Conservation (phyloP, 2,329 filamentous ascomycete genomes). For the Curvularia sp. region DNA sequence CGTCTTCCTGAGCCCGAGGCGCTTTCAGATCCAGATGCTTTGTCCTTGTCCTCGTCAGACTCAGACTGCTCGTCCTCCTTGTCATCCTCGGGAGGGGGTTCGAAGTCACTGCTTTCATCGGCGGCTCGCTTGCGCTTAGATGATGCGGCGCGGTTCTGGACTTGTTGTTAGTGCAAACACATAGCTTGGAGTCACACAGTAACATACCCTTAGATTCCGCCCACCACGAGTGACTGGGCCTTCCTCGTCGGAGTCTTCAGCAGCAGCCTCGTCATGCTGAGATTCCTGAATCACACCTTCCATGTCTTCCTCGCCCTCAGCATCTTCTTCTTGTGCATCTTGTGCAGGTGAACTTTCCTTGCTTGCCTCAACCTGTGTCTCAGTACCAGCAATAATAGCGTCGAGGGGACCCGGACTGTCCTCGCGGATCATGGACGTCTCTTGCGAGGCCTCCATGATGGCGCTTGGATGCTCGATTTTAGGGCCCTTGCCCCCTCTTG, state of each 20-base stretch:
- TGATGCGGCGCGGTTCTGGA: slow-evolving; percentile 40
- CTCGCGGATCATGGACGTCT: slow-evolving; percentile 51
- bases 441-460: slow-evolving; percentile 62
- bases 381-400: slow-evolving; percentile 41
- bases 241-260: slow-evolving; percentile 59
- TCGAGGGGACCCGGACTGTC: slow-evolving; percentile 44
- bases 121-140: slow-evolving; percentile 49
- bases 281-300: slow-evolving; percentile 53
- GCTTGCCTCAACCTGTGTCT: slow-evolving; percentile 49
- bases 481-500: slow-evolving; percentile 56
- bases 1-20: slow-evolving; percentile 55
- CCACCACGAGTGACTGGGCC: slow-evolving; percentile 60
- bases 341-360: slow-evolving; percentile 41
- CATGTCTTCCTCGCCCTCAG: slow-evolving; percentile 38
- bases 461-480: slow-evolving; percentile 56
- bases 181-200: slow-evolving; percentile 4
- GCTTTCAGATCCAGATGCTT: slow-evolving; percentile 49
- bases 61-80: slow-evolving; percentile 62
- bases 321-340: slow-evolving; percentile 44
- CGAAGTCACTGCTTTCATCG: slow-evolving; percentile 69
- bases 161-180: slow-evolving; percentile 26
- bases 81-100: slow-evolving; percentile 64
- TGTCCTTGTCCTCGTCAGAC: slow-evolving; percentile 56
- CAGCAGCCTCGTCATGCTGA: slow-evolving; percentile 45
- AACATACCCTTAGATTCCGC: slow-evolving; percentile 44